Conservation (phyloP, 495 filamentous ascomycete species). For the Entonaema liquescens region DNA sequence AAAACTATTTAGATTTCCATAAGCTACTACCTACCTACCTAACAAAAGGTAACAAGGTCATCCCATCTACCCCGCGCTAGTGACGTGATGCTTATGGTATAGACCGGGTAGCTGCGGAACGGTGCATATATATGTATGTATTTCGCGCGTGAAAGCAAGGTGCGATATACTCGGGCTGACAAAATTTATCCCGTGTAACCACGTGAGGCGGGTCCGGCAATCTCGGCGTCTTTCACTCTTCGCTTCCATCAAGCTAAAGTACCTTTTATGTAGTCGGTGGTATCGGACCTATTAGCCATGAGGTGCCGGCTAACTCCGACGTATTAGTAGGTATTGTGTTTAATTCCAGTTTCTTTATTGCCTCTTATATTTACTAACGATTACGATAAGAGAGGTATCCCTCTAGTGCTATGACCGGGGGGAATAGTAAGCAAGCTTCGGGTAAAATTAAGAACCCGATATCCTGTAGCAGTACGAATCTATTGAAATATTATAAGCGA, state of each 20-base stretch:
- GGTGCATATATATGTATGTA: background rate
- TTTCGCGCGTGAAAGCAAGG: background rate
- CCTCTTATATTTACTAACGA: background rate
- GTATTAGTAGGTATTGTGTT: too few species aligned
- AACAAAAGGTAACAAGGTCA: background rate
- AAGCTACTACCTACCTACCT: background rate
- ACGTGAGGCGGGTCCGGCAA: background rate
- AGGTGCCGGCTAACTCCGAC: too few species aligned
- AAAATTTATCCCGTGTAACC: background rate
- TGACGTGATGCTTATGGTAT: slow-evolving; percentile 41
- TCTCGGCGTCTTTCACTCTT: background rate
- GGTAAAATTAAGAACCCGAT: slow-evolving; percentile 6
- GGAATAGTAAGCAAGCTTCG: slow-evolving; percentile 19
- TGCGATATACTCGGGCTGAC: background rate
- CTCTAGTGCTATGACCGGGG: too few species aligned
- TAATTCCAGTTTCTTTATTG: background rate
- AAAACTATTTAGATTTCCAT: too few species aligned
- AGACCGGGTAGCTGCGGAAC: background rate
- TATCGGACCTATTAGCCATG: too few species aligned
- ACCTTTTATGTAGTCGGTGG: too few species aligned
- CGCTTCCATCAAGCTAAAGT: too few species aligned
- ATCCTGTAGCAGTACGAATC: background rate
- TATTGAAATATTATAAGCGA: background rate
- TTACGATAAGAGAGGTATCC: background rate
- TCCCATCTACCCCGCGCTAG: slow-evolving; percentile 40